A percentile compares a stretch with the other conserved stretches of the same genome.
phyloP scores from a whole-genome alignment of 768 basidiomycete genomes.

The Lentinula guzmanii region DNA sequence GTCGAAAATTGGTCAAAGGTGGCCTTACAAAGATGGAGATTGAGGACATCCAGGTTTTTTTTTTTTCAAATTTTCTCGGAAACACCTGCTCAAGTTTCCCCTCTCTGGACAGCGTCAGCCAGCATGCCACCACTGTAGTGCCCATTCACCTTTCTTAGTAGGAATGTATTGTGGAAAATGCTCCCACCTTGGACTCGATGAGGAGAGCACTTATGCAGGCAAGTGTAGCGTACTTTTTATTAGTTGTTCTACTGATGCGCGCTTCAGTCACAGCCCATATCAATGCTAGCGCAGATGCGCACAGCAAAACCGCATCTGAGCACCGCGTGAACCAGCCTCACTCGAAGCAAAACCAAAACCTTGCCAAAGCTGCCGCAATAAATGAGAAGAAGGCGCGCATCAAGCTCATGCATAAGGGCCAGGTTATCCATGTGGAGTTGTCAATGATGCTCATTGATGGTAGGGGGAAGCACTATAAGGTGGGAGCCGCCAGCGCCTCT shows the following conservation, averaged over 20 bases:
- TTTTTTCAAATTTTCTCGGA: not conserved
- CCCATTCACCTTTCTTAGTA: not conserved
- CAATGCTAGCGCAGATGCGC: not conserved
- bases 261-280: not conserved
- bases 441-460: not conserved
- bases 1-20: no score
- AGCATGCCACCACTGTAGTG: not conserved
- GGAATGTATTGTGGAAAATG: not conserved
- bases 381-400: not conserved
- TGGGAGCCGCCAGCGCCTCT: not conserved
- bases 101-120: not conserved
- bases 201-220: not conserved
- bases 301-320: not conserved
- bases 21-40: not conserved
- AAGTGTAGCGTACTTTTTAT: not conserved
- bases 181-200: not conserved
- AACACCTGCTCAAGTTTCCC: no score
- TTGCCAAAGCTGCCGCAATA: not conserved
- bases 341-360: constrained; percentile 1
- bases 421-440: not conserved
- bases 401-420: not conserved
- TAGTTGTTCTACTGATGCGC: not conserved
- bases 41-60: not conserved
- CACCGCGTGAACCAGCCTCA: not conserved
- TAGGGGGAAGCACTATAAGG: not conserved